Base-by-base conservation (phyloP, 768 basidiomycete genomes). In the Strobilomyces echinocephalus region DNA sequence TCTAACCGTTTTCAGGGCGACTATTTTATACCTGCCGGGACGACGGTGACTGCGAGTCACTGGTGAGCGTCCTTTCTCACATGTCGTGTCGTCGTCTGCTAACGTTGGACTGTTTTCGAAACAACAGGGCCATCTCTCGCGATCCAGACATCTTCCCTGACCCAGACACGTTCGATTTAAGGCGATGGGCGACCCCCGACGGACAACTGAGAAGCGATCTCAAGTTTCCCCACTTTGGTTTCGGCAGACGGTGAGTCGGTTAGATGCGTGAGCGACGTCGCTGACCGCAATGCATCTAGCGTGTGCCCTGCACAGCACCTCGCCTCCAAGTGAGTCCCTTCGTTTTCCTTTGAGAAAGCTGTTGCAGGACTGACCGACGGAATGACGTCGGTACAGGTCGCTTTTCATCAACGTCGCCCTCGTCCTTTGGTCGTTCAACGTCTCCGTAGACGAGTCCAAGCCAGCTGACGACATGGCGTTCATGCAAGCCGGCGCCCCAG, bases 231-330 rank as follows among this genome's bases (percentile, higher is more conserved):
- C 62, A 71, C n/a, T 83, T 81, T 54, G 80, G 81, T 1, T 81
- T 80, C 56, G 81, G 79, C 11, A 63, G 79, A 53, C 28, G 28
- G 28, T 28, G 28, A 28, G 28, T 28, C 28, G 28, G 28, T 28
- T 30, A 1, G 30, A 30, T 14, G 10, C 15, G 15, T 2, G 4
- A 6, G 38, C 4, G 8, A 43, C 38, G n/a, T 28, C 8, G 12
- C n/a, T 59, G 20, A 64, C 34, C 11, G 15, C 1, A 5, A 16
- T 18, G 15, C 21, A 11, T 52, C 21, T 18, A 78, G 82, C 14
- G 74, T 84, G 3, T 86, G 83, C 54, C 83, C 82, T 0, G 83
- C 82, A 2, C 79, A 80, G 57, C 75, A 83, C 63, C 74, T 85
- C 42, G 82, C 56, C 8, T 39, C 33, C n/a, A 70, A 70, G 76